Base-by-base conservation (phyloP, 2,329 filamentous ascomycete species). In the Curvularia eragrostidis region DNA sequence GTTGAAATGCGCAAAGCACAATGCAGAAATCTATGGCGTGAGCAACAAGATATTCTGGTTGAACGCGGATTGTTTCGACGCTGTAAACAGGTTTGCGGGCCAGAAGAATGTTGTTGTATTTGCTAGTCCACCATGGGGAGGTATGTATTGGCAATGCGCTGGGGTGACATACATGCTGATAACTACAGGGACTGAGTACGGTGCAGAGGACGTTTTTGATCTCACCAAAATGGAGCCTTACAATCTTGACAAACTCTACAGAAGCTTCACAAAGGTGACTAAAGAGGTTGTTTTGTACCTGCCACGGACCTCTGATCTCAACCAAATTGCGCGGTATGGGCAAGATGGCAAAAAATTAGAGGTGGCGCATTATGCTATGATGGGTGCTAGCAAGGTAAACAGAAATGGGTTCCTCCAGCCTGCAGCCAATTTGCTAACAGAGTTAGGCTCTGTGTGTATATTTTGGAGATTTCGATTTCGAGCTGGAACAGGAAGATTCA, bases 151-250 rank as follows among this genome's bases (percentile, higher is more conserved):
- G 23, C 7, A 32, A 15, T 12, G 18, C 21, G 3, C 7, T n/a
- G 38, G 7, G 23, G 23, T 32, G 28, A 8, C 30, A 13, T 24
- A 7, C 1, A 51, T 32, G 39, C 61, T 69, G 18, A 71, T 38
- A 10, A 13, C 32, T 13, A 9, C 52, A 88, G 86, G 86, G 0
- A 88, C 87, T 1, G 82, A 83, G 38, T 91, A 91, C 69, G 83
- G 80, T 19, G 81, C 80, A 12, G 84, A 86, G 36, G 81, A 89
- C 36, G 83, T 99, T 5, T 98, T 98, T 70, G 88, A 97, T 70
- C 80, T 98, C 51, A 83, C 84, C 51, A 87, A 84, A 13, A 98
- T 99, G 95, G 84, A 93, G 76, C 95, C 95, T 0, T 99, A 99
- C 73, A 89, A 79, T n/a, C 77, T 80, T 15, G 78, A 75, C 2